These are phyloP conservation scores for Castanopsis chinensis DNA, from an alignment of 306 rosid species.

Conservation along the genomic window DNA sequence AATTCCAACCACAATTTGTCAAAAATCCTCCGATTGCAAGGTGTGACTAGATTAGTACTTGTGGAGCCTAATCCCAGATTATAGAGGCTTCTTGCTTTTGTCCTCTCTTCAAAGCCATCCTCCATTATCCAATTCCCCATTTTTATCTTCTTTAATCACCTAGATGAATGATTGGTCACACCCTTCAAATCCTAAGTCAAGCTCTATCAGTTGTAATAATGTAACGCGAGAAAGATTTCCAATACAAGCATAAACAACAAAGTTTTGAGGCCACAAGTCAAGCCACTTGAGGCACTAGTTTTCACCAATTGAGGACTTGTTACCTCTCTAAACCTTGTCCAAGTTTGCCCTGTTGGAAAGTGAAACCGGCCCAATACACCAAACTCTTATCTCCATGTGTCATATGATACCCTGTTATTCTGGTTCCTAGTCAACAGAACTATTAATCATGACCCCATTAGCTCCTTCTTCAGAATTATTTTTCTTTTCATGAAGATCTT, in stretches of 20 bases:
- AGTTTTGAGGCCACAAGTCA: conserved; percentile 27
- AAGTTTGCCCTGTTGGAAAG: background rate
- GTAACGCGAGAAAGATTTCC: conserved; percentile 55
- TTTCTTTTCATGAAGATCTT: background rate
- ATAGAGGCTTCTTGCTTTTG: conserved; percentile 40
- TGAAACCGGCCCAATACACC: conserved; percentile 34
- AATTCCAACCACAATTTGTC: conserved; percentile 78
- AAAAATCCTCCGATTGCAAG: conserved; percentile 42
- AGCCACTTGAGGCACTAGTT: conserved; percentile 48
- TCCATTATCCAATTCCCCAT: conserved; percentile 43
- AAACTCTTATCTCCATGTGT: conserved; percentile 19
- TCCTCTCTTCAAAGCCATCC: conserved; percentile 46
- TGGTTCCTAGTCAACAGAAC: conserved; percentile 26
- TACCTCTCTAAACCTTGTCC: conserved; percentile 48
- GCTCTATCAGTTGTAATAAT: conserved; percentile 42
- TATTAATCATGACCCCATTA: conserved; percentile 27
- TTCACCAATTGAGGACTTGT: conserved; percentile 30
- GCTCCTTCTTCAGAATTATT: conserved; percentile 15
- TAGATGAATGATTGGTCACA: conserved; percentile 57
- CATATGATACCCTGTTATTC: conserved; percentile 14
- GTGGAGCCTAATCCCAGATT: conserved; percentile 77
- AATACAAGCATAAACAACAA: conserved; percentile 57
- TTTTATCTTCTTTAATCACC: conserved; percentile 45
- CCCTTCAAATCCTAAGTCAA: conserved; percentile 57
- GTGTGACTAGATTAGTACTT: conserved; percentile 52